Conservation (phyloP, 768 basidiomycete species). For the Calocera viscosa region DNA sequence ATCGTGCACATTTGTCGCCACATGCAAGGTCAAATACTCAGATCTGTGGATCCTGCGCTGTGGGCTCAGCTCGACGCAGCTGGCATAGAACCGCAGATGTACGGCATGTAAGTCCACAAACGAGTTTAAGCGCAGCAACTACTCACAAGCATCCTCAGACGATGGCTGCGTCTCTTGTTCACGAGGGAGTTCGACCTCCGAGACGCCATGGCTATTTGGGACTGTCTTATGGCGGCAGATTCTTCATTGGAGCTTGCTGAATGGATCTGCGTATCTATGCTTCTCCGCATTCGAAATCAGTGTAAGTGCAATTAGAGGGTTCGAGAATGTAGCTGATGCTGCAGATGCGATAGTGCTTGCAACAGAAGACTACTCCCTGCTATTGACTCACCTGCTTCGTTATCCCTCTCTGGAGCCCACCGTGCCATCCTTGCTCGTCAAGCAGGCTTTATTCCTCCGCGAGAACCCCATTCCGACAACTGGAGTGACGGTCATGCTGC, state of each 20-base stretch:
- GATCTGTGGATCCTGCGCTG: constrained; percentile 65
- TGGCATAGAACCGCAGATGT: constrained; percentile 91
- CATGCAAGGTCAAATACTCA: constrained; percentile 62
- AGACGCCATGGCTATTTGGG: constrained; percentile 85
- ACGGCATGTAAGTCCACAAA: constrained; percentile 62
- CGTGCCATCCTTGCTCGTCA: constrained; percentile 50
- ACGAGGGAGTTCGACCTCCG: constrained; percentile 78
- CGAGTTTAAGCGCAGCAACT: neutral
- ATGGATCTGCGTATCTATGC: constrained; percentile 89
- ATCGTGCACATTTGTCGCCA: constrained; percentile 73
- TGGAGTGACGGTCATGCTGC: constrained; percentile 64
- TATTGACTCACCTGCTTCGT: constrained; percentile 71
- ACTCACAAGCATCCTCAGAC: constrained; percentile 35
- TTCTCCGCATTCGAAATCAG: constrained; percentile 82
- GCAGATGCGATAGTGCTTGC: constrained; percentile 50
- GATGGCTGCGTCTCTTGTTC: constrained; percentile 88
- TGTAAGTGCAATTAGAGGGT: constrained; percentile 36
- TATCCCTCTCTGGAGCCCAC: constrained; percentile 58
- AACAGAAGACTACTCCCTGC: constrained; percentile 63
- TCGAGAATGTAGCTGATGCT: neutral
- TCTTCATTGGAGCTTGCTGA: constrained; percentile 62
- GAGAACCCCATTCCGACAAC: constrained; percentile 60
- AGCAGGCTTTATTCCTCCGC: constrained; percentile 70
- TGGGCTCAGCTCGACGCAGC: constrained; percentile 61
- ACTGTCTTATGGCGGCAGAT: constrained; percentile 84